A percentile compares a stretch with the other conserved stretches of the same genome.
These are phyloP conservation scores for Saccharomycopsis fodiens DNA, from an alignment of 805 yeast genomes.

Conservation along the genomic window DNA sequence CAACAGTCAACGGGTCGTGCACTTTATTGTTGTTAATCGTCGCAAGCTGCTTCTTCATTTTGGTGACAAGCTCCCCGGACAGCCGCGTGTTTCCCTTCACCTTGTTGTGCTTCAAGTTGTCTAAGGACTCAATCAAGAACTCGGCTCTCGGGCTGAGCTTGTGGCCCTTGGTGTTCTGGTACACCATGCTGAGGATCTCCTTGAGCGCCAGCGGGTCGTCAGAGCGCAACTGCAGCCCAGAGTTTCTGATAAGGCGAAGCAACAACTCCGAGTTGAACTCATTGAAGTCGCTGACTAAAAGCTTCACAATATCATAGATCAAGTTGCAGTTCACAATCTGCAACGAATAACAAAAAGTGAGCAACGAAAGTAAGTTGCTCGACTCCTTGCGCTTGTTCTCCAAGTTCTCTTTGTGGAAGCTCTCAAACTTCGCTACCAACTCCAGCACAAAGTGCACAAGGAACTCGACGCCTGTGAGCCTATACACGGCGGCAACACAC, in stretches of 20 bases:
- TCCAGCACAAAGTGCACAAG: conserved; percentile 83
- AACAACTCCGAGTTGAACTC: conserved; percentile 75
- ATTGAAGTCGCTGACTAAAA: conserved; percentile 45
- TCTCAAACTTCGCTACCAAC: conserved; percentile 63
- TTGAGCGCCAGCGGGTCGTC: conserved; percentile 87
- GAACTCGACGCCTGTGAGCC: conserved; percentile 76
- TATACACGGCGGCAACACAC: conserved; percentile 64
- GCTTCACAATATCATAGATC: conserved; percentile 65
- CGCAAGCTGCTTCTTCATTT: conserved; percentile 60
- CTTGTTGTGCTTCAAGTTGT: conserved; percentile 82
- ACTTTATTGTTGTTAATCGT: conserved; percentile 37
- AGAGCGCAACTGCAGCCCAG: conserved; percentile 79
- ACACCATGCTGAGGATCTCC: conserved; percentile 60
- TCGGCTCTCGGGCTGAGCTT: conserved; percentile 56
- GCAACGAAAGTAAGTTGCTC: conserved; percentile 61
- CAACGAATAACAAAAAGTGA: conserved; percentile 71
- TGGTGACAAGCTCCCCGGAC: conserved; percentile 40
- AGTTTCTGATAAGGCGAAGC: conserved; percentile 59
- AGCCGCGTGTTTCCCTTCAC: conserved; percentile 48
- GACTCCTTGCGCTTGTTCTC: conserved; percentile 36
- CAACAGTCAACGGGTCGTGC: conserved; percentile 76
- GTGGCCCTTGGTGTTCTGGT: conserved; percentile 33
- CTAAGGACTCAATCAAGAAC: conserved; percentile 77
- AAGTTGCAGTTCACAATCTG: conserved; percentile 68
- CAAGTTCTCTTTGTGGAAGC: conserved; percentile 30